A percentile compares a stretch with the other conserved stretches of the same genome.
Evolutionary conservation across 805 yeast genomes (phyloP).

Genomic region (Myxozyma neglecta): DNA sequence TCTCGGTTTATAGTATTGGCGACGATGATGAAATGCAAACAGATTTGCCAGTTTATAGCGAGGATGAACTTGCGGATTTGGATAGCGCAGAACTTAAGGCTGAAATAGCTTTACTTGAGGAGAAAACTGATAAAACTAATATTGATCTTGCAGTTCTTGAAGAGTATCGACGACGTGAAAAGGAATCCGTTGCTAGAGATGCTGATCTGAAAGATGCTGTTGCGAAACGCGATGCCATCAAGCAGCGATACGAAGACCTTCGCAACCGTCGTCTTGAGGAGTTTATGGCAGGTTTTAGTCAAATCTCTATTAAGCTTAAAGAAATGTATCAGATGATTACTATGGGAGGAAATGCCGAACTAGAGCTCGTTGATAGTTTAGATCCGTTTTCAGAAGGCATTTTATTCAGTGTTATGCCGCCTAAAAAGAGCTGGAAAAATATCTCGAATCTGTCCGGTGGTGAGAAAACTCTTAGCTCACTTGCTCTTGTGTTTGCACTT

Average conservation of each 20-base stretch:
- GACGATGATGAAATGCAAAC: constrained; percentile 12
- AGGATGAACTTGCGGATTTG: constrained; percentile 52
- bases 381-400: constrained; percentile 99
- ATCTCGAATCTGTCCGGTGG: constrained; percentile 96
- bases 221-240: constrained; percentile 60
- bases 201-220: constrained; percentile 69
- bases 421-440: constrained; percentile 96
- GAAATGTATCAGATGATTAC: constrained; percentile 99
- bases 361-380: constrained; percentile 89
- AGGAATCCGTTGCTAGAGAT: constrained; percentile 65
- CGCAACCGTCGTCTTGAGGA: constrained; percentile 77
- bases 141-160: constrained; percentile 73
- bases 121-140: constrained; percentile 54
- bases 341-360: constrained; percentile 98
- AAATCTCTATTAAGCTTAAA: constrained; percentile 82
- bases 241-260: constrained; percentile 62
- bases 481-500: constrained; percentile 93
- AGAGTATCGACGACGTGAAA: constrained; percentile 68
- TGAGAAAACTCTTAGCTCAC: constrained; percentile 90
- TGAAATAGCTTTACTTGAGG: constrained; percentile 58
- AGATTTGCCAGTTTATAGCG: constrained; percentile 48
- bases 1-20: constrained; percentile 54
- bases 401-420: constrained; percentile 97
- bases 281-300: constrained; percentile 88
- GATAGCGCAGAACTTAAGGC: constrained; percentile 51